Percentiles rank a stretch among this genome's conserved stretches.
These are phyloP conservation scores for Syzygium grande DNA, from an alignment of 345 rosid species.

Conservation along the genomic window DNA sequence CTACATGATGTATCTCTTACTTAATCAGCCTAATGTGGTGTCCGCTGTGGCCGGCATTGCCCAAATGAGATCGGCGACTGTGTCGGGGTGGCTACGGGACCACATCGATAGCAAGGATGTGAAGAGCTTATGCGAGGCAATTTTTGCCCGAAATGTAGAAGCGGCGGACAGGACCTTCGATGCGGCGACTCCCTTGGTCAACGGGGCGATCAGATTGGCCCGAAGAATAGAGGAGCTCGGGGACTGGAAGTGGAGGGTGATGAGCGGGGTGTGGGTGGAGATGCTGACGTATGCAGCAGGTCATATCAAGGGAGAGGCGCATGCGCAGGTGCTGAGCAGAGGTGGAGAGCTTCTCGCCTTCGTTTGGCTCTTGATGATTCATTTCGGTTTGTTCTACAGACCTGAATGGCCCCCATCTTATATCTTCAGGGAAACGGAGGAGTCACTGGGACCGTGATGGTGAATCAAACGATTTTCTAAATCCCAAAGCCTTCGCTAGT, in stretches of 20 bases:
- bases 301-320: neutral
- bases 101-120: accelerated
- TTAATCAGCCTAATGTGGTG: neutral
- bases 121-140: accelerated
- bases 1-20: neutral
- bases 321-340: neutral
- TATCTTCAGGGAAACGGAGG: accelerated
- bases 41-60: neutral
- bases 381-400: neutral
- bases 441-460: neutral
- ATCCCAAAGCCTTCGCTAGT: neutral
- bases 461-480: neutral
- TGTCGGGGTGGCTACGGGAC: accelerated
- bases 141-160: neutral
- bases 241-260: neutral
- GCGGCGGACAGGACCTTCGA: no score
- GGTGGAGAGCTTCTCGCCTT: neutral
- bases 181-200: no score
- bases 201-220: no score
- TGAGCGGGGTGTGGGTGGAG: neutral
- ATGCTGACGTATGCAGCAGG: neutral
- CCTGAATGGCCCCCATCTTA: accelerated
- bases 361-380: neutral
- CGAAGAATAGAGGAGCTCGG: accelerated
- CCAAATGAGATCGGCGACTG: accelerated